Evolutionary conservation across 139 green algal species (phyloP), one percentile per base, ranked within the genome.

Genomic region (Tetraselmis striata): DNA sequence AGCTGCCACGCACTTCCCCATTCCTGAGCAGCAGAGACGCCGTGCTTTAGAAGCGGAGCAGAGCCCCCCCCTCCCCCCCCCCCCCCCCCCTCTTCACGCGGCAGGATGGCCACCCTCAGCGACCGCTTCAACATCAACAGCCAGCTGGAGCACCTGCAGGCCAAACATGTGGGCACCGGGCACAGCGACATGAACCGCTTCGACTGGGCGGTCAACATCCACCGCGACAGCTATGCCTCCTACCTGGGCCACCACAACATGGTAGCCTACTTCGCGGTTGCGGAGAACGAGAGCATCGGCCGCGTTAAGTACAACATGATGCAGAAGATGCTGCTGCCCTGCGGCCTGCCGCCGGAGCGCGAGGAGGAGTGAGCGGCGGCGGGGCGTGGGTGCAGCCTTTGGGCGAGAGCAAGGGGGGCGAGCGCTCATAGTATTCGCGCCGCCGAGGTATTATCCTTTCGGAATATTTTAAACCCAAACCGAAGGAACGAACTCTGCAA

Each of bases 71-170:
- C n/a, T n/a, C n/a, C n/a, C n/a, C n/a, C n/a, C n/a, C n/a, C n/a
- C n/a, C n/a, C n/a, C n/a, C n/a, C n/a, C n/a, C n/a, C n/a, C n/a
- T n/a, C n/a, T n/a, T n/a, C n/a, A n/a, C n/a, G n/a, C 59, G 67
- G 1, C 77, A 81, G 0, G 30, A 97, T 96, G 93, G 90, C 92
- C 2, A 95, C 92, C 0, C 85, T 95, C 0, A 84, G 90, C 0
- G 96, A 99, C 81, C 89, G 96, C n/a, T 94, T 98, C 83, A 98
- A 97, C 81, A 98, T 99, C 89, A 99, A 98, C 85, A 94, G 87
- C n/a, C 96, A 99, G 88, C 92, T 98, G n/a, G 97, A 99, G 89
- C 95, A 98, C 82, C 80, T 98, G 79, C 95, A 98, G 81, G 91
- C 96, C 1, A 98, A 98, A 83, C 96, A 98, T 82, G 95, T 99